Evolutionary conservation across 495 filamentous ascomycete species (phyloP), one percentile per base, ranked within the genome.

Genomic region (Talaromyces proteolyticus): DNA sequence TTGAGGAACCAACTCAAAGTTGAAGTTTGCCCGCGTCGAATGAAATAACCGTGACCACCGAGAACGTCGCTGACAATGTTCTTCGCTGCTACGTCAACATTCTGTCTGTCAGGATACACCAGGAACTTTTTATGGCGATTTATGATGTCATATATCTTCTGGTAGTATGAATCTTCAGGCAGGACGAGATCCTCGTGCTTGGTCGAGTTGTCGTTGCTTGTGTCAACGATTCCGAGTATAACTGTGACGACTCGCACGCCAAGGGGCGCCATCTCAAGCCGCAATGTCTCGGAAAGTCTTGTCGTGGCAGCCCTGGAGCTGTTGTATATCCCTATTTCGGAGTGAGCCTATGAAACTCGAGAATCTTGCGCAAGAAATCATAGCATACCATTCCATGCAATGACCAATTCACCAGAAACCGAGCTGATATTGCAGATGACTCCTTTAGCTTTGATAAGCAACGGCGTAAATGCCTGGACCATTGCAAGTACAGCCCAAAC

Each of bases 201-300:
- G 14, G 29, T n/a, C n/a, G n/a, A n/a, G n/a, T 51, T 47, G 4
- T 23, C 40, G 21, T 49, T 49, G 7, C 49, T 53, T 6, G 52
- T 44, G 18, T 20, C 22, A 20, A 56, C 54, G 16, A 49, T 34
- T 12, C 54, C 54, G 7, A 50, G 20, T 39, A 52, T 68, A 56
- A 75, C 68, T 3, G 70, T 69, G 62, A 77, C 38, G 23, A 69
- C 64, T 20, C 56, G 51, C 17, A 71, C 60, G 20, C 59, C 64
- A n/a, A 71, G 55, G 3, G 66, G 61, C 0, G 53, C 52, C 16
- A 69, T 49, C 47, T 71, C 67, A 8, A 67, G 41, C 7, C 66
- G 62, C 21, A 69, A 46, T 1, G 61, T 62, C 24, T 71, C 64
- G 19, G 57, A 56, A 22, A 62, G 41, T 3, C 29, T 41, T 3